Evolutionary conservation across 306 rosid species (phyloP).

Genomic region (Sicyos baderoa): DNA sequence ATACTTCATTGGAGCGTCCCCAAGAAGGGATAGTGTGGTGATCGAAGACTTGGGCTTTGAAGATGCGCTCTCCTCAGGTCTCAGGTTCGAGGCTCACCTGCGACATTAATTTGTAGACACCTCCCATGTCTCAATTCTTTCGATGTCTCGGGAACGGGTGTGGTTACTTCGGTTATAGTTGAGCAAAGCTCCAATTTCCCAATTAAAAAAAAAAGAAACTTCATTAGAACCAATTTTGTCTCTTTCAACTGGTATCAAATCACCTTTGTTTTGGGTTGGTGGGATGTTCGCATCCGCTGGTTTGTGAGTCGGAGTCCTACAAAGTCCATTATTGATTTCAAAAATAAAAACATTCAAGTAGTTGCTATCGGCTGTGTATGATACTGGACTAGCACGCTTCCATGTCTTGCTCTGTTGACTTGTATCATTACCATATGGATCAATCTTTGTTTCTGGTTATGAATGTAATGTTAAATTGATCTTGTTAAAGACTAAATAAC

Average conservation of each 20-base stretch:
- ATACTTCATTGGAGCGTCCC: too few species aligned
- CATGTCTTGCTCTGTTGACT: not conserved
- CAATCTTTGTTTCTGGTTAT: not conserved
- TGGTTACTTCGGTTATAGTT: too few species aligned
- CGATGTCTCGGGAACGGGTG: too few species aligned
- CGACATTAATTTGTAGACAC: too few species aligned
- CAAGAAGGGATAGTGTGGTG: too few species aligned
- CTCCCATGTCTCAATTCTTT: too few species aligned
- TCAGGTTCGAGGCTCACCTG: too few species aligned
- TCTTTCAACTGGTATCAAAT: not conserved
- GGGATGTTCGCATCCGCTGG: not conserved
- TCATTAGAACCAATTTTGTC: not conserved
- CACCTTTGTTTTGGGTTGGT: not conserved
- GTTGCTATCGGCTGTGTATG: not conserved
- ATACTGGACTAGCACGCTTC: not conserved
- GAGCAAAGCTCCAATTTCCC: too few species aligned
- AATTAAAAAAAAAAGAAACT: too few species aligned
- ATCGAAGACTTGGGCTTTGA: too few species aligned
- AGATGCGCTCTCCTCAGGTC: too few species aligned
- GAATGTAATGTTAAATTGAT: not conserved
- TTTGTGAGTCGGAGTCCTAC: not conserved
- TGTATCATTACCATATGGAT: not conserved
- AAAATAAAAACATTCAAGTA: not conserved
- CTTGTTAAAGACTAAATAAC: not conserved
- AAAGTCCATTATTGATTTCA: not conserved